These are phyloP conservation scores for Cicer bijugum DNA, from an alignment of 306 rosid genomes.

Conservation along the genomic window DNA sequence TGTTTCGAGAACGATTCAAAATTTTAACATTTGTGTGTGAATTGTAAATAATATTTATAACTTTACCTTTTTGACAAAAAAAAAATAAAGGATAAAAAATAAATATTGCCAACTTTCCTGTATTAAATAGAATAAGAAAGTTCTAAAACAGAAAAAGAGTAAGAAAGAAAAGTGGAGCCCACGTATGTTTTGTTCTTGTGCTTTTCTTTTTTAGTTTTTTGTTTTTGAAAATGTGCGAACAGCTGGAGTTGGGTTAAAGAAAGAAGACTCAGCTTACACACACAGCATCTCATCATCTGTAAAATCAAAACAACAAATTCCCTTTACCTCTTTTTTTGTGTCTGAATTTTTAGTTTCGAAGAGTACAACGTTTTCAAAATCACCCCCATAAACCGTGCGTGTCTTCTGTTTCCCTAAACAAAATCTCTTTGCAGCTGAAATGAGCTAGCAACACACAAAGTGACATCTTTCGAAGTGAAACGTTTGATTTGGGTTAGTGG, in stretches of 20 bases:
- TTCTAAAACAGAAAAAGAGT: no score
- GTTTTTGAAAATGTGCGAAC: slow-evolving; percentile 45
- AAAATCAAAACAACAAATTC: slow-evolving; percentile 21
- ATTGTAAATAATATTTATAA: no score
- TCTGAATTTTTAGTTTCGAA: slow-evolving; percentile 22
- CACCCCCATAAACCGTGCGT: background rate
- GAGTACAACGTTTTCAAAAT: slow-evolving; percentile 48
- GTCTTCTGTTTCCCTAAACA: slow-evolving; percentile 44
- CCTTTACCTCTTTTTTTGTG: background rate
- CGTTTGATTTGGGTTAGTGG: slow-evolving; percentile 49
- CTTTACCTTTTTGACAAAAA: no score
- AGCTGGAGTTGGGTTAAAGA: slow-evolving; percentile 44
- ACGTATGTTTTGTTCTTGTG: background rate
- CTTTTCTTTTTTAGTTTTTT: background rate
- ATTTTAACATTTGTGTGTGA: no score
- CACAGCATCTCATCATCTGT: slow-evolving; percentile 15
- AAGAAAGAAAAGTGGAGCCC: slow-evolving; percentile 43
- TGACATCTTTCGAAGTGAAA: slow-evolving; percentile 33
- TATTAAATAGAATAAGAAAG: no score
- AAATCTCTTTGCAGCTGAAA: slow-evolving; percentile 39
- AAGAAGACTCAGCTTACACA: slow-evolving; percentile 40
- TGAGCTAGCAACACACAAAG: slow-evolving; percentile 35
- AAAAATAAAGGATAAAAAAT: no score
- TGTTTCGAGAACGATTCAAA: no score
- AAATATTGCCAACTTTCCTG: no score